phyloP scores from a whole-genome alignment of 2,329 filamentous ascomycete genomes.

The Penicillium capsulatum region DNA sequence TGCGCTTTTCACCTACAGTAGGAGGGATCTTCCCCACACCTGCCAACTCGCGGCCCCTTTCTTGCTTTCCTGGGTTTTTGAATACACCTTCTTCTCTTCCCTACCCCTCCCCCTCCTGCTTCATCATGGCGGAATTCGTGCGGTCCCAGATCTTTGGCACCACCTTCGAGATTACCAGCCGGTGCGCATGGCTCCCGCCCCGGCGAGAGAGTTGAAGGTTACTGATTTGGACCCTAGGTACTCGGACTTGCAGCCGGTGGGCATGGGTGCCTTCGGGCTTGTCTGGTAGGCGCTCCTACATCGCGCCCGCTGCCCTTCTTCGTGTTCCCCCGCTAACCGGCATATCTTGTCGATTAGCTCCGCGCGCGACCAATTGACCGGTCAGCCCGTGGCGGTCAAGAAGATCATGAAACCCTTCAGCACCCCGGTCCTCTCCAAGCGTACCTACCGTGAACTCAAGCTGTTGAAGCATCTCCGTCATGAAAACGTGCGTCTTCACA shows the following conservation, averaged over 20 bases:
- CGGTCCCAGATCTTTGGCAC: conserved; percentile 99
- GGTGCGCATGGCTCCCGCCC: conserved; percentile 52
- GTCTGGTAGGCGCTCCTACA: conserved; percentile 68
- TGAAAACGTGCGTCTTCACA: conserved; percentile 69
- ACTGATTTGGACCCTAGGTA: conserved; percentile 58
- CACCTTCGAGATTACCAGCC: conserved; percentile 98
- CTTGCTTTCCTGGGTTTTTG: conserved; percentile 7
- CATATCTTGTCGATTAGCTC: conserved; percentile 57
- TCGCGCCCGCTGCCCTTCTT: conserved; percentile 1
- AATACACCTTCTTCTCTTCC: conserved; percentile 3
- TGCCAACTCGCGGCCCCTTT: conserved; percentile 16
- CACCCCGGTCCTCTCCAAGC: conserved; percentile 95
- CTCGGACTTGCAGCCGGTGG: conserved; percentile 94
- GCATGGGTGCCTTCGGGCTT: conserved; percentile 97
- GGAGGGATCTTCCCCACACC: conserved; percentile 33
- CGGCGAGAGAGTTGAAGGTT: neutral
- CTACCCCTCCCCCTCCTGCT: conserved; percentile 2
- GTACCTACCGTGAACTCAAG: conserved; percentile 96
- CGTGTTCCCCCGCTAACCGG: conserved; percentile 14
- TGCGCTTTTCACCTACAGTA: conserved; percentile 20
- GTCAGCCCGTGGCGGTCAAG: conserved; percentile 95
- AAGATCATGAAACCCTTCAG: conserved; percentile 99
- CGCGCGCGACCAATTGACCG: conserved; percentile 94
- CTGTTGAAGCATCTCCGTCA: conserved; percentile 93
- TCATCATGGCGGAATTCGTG: conserved; percentile 96